Base-by-base conservation (phyloP, 345 rosid genomes). In the Pistacia atlantica region DNA sequence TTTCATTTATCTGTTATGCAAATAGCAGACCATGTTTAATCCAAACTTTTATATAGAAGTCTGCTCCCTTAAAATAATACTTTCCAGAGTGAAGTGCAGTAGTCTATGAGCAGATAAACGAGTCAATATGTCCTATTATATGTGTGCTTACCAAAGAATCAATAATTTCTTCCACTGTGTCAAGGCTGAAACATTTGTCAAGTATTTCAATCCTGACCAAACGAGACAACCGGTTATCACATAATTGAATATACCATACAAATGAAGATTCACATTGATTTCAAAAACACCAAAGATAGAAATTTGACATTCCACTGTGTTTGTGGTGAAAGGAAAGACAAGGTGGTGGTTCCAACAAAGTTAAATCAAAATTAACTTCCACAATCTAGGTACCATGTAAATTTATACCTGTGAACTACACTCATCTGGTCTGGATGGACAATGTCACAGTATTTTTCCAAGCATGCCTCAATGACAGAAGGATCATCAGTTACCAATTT, bases 101-200 rank as follows among this genome's bases (percentile, higher is more conserved):
- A 61, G 38, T 1, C 17, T 31, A 63, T 4, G 14, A 33, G 66
- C 66, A 33, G 8, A 16, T 4, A 62, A 12, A 14, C 0, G 57
- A 52, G 16, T 13, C 57, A 12, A 4, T 52, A 28, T 68, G 38
- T 68, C 56, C 10, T 11, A 8, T 38, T 9, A n/a, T 18, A 38
- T 18, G 12, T 37, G 7, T 35, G 66, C 89, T 86, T 85, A 95
- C 98, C 89, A 95, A 83, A 64, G 91, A 83, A 81, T 89, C 90
- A 61, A 91, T 82, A 55, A 96, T 93, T 85, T 92, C 98, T 89
- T 93, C 99, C 18, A 92, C 93, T 2, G 99, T 87, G 74, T 88
- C 91, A 74, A 81, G 89, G 80, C 92, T n/a, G 60, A 96, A 96
- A 83, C 98, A 96, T 78, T 82, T 90, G 64, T 91, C 97, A 70